Base-by-base conservation (phyloP, 768 basidiomycete species). In the Macrolepiota dolichaula region DNA sequence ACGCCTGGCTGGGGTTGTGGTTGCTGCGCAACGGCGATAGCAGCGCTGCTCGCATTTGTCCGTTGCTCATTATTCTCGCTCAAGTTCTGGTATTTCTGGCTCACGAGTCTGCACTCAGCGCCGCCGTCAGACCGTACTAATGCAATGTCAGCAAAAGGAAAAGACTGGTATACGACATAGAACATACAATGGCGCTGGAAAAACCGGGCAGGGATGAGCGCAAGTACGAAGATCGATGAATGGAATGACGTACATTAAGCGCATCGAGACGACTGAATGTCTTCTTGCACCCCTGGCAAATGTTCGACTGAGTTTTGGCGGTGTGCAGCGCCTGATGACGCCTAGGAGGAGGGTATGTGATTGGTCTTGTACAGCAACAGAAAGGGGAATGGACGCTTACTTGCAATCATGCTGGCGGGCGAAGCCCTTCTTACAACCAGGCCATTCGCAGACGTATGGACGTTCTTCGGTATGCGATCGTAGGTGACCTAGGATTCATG, bases 401-500 rank as follows among this genome's bases (percentile, higher is more conserved):
- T 97, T 97, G 91, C 94, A 96, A 71, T 98, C 95, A 73, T 98
- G 95, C 72, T 96, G 93, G 49, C 95, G 84, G 54, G 95, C 95
- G 71, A 97, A 96, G 25, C 92, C 90, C 72, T 97, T 98, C 71
- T 90, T 91, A 73, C 95, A 98, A 32, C 94, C 94, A 12, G 92
- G 91, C 84, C 91, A 95, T 62, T 92, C 89, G 72, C 95, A 97
- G 62, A 92, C 85, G 74, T 94, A 98, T 38, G 95, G 95, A 57
- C 94, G 82, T 75, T 97, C 94, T 72, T 96, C 94, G 7, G 94
- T 96, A 74, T 98, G 95, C 17, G 95, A 96, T 68, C 95, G 85
- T 63, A 98, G 74, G 79, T 97, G 95, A 57, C 95, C 95, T 90
- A 74, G 59, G 46, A 66, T 3, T 56, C 57, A 42, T 40, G 44